These are phyloP conservation scores for Acacia melanoxylon DNA, from an alignment of 306 rosid genomes.

Conservation along the genomic window DNA sequence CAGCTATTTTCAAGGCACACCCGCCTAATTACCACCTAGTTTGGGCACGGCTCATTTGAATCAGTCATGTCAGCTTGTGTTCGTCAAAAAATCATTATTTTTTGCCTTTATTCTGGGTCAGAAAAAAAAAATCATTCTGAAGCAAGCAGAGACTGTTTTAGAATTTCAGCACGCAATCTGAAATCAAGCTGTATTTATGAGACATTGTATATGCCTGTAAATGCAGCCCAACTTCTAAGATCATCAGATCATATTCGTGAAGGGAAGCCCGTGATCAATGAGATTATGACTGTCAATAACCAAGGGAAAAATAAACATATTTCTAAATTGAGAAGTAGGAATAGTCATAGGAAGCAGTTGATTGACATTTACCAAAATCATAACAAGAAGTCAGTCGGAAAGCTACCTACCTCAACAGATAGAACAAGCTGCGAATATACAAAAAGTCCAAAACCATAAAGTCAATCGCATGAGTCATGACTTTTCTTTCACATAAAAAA, in stretches of 20 bases:
- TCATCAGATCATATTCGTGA: neutral
- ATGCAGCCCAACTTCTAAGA: neutral
- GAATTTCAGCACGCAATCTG: neutral
- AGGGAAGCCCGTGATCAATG: neutral
- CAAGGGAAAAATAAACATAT: neutral
- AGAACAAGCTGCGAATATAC: conserved; percentile 9
- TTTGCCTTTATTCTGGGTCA: too few species aligned
- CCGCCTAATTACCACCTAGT: neutral
- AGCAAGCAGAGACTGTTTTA: neutral
- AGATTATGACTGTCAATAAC: neutral
- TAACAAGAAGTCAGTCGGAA: conserved; percentile 34
- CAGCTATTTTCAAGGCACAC: neutral
- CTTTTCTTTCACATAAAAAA: neutral
- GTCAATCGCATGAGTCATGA: neutral
- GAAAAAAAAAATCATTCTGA: neutral
- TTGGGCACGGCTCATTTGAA: neutral
- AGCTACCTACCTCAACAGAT: conserved; percentile 44
- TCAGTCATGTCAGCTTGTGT: neutral
- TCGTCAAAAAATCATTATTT: neutral
- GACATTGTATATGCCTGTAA: neutral
- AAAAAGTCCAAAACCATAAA: neutral
- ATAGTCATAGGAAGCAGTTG: conserved; percentile 2
- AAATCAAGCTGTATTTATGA: neutral
- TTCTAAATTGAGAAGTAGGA: conserved; percentile 1
- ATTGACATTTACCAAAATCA: conserved; percentile 39